phyloP scores from a whole-genome alignment of 139 green algal genomes.

The Desmodesmus armatus region DNA sequence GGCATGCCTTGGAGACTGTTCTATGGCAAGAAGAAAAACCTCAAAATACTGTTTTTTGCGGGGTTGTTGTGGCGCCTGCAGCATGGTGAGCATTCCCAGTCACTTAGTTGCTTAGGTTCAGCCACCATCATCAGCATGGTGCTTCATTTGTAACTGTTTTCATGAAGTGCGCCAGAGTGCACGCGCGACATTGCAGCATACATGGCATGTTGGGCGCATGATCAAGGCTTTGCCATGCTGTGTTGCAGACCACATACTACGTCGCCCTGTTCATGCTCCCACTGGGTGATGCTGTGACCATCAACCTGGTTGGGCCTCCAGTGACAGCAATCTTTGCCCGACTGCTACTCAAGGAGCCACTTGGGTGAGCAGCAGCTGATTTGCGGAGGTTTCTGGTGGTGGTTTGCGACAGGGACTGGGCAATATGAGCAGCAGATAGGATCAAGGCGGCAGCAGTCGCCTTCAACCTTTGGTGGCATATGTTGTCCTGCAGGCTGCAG shows the following conservation, averaged over 20 bases:
- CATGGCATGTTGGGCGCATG: not conserved
- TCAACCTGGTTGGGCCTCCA: slow-evolving; percentile 15
- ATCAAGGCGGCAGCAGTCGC: not conserved
- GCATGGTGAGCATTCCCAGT: too few relatives aligned
- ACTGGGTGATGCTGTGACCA: slow-evolving; percentile 38
- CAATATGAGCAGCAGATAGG: slow-evolving; percentile 8
- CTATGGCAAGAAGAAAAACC: too few relatives aligned
- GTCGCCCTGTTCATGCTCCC: slow-evolving; percentile 36
- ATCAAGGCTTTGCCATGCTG: not conserved
- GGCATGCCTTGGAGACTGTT: not conserved
- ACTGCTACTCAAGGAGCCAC: slow-evolving; percentile 16
- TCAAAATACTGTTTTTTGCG: too few relatives aligned
- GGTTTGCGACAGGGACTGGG: too few relatives aligned
- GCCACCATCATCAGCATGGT: too few relatives aligned
- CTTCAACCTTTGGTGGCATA: not conserved
- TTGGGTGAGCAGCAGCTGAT: slow-evolving; percentile 14
- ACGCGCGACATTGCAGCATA: slow-evolving; percentile 5
- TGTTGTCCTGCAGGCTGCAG: not conserved
- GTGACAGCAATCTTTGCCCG: slow-evolving; percentile 21
- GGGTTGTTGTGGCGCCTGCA: too few relatives aligned
- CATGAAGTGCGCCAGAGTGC: too few relatives aligned
- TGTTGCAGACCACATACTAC: slow-evolving; percentile 19
- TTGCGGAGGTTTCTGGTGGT: not conserved
- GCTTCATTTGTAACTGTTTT: too few relatives aligned
- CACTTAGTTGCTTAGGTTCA: too few relatives aligned